Evolutionary conservation across 768 basidiomycete genomes (phyloP).

Genomic region (Lentinus tigrinus): DNA sequence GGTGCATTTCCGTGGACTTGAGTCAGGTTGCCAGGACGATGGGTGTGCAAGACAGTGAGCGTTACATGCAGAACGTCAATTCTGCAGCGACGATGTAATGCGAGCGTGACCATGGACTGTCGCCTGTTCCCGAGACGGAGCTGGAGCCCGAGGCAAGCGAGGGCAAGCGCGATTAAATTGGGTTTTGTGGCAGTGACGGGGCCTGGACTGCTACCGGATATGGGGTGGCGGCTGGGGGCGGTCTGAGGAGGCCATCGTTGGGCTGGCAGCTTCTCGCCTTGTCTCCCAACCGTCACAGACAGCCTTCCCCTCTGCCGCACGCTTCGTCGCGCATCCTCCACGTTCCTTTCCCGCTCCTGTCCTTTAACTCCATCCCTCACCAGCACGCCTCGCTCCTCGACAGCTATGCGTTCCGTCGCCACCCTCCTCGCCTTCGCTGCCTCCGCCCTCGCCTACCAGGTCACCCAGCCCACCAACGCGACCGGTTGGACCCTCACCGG

Average conservation of each 20-base stretch:
- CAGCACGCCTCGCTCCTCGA: slow-evolving; percentile 8
- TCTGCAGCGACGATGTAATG: too few species aligned
- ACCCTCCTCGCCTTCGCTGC: slow-evolving; percentile 48
- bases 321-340: slow-evolving; percentile 2
- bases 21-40: too few species aligned
- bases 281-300: slow-evolving; percentile 1
- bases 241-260: background rate
- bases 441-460: slow-evolving; percentile 60
- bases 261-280: slow-evolving; percentile 1
- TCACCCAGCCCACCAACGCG: slow-evolving; percentile 48
- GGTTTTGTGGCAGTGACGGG: background rate
- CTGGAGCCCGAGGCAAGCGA: background rate
- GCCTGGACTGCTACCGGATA: background rate
- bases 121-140: too few species aligned
- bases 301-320: background rate
- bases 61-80: too few species aligned
- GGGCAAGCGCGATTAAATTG: background rate
- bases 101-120: too few species aligned
- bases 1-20: too few species aligned
- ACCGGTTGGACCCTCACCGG: slow-evolving; percentile 59
- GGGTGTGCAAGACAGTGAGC: too few species aligned
- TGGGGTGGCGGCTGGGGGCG: background rate
- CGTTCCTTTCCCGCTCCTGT: slow-evolving; percentile 15
- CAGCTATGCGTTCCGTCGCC: slow-evolving; percentile 42
- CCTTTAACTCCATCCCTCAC: background rate